These are phyloP conservation scores for Fusarium napiforme DNA, from an alignment of 2,329 filamentous ascomycete genomes.

Conservation along the genomic window DNA sequence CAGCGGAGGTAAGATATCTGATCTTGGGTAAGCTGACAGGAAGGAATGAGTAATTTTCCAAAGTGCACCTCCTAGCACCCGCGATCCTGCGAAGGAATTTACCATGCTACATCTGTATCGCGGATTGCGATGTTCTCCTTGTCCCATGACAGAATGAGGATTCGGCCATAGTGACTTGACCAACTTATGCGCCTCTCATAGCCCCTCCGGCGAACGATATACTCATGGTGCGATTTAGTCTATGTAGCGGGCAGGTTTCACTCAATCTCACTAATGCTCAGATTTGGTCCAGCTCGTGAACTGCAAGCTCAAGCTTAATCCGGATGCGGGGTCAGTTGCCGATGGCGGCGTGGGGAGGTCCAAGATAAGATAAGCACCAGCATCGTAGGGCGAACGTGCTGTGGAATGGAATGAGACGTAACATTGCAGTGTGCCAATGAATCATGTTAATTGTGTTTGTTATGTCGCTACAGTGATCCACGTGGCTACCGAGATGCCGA, in stretches of 20 bases:
- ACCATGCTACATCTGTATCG: background rate
- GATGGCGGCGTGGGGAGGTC: background rate
- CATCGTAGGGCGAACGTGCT: background rate
- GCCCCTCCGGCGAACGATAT: background rate
- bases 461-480: background rate
- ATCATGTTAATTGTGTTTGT: background rate
- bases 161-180: background rate
- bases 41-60: too few relatives aligned
- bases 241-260: too few relatives aligned
- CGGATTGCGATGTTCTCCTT: too few relatives aligned
- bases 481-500: background rate
- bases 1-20: background rate
- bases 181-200: background rate
- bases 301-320: background rate
- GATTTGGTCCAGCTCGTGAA: too few relatives aligned
- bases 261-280: accelerated
- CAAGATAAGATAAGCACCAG: background rate
- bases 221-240: accelerated
- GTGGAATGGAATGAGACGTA: background rate
- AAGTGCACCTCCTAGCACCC: accelerated
- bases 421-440: background rate
- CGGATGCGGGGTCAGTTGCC: background rate
- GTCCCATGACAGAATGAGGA: background rate
- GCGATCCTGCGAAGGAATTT: background rate
- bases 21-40: background rate